Base-by-base conservation (phyloP, 2,329 filamentous ascomycete species). In the Botrytis tulipae region DNA sequence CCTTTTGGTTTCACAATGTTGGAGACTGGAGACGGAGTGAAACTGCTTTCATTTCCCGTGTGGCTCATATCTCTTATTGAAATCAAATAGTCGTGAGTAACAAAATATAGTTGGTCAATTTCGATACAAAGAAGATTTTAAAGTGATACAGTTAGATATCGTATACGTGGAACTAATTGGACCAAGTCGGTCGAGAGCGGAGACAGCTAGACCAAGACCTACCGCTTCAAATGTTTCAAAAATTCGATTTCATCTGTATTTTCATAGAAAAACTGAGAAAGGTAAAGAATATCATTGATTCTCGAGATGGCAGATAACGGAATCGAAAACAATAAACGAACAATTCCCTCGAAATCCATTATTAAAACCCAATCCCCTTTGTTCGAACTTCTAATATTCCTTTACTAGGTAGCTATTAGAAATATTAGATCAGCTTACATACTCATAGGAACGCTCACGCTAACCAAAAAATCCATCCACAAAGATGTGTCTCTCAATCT, bases 401-500 rank as follows among this genome's bases (percentile, higher is more conserved):
- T 62, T 60, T 7, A 4, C n/a, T n/a, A n/a, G n/a, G 3, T 22
- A 16, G 6, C 22, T 4, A 40, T 62, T 16, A 10, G 16, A n/a
- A 44, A 29, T 2, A 42, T 29, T 10, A 32, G n/a, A 22, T 20
- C 10, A 25, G n/a, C 51, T 42, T 32, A 42, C 10, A 9, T 22
- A 42, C 35, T 42, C 18, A 68, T 9, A 32, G 48, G 4, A 57
- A 68, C 9, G 32, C 25, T 3, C 35, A 32, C 18, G 6, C 7
- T 8, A 32, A 25, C 37, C 4, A 37, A 32, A 10, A 42, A 16
- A 4, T 9, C 37, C 4, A 57, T 32, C 25, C 1, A 57, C 35
- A 20, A 68, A 40, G 7, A 68, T 68, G 66, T 68, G 66, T 44
- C n/a, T 68, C 20, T 68, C 48, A 9, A 16, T 68, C 35, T 57